These are phyloP conservation scores for Celoporthe dispersa DNA, from an alignment of 2,329 filamentous ascomycete genomes.

Conservation along the genomic window DNA sequence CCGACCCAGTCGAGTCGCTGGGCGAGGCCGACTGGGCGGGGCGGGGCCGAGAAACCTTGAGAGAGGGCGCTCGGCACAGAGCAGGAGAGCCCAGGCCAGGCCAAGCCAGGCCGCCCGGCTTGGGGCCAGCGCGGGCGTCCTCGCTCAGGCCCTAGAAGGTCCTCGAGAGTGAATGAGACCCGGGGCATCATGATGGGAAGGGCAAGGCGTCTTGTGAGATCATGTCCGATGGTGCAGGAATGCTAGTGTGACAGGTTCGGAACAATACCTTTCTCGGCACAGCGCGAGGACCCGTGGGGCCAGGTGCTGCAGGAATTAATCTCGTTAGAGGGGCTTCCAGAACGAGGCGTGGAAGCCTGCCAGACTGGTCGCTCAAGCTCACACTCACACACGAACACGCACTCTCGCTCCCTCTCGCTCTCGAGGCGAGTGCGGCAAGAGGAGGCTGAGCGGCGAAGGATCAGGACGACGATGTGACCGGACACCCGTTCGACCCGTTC, in stretches of 20 bases:
- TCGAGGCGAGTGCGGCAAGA: conserved; percentile 8
- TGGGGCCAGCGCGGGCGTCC: not conserved
- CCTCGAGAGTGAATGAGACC: not conserved
- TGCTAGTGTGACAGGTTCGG: conserved; percentile 21
- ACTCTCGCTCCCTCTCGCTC: not conserved
- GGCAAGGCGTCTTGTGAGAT: conserved; percentile 12
- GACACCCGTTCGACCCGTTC: not conserved
- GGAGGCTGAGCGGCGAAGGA: conserved; percentile 14
- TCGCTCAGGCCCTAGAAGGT: not conserved
- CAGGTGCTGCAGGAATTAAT: conserved; percentile 22
- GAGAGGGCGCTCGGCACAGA: not conserved
- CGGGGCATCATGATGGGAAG: conserved; percentile 8
- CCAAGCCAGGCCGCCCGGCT: not conserved
- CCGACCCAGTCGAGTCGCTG: not conserved
- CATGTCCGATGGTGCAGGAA: conserved; percentile 13
- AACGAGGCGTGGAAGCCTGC: conserved; percentile 25
- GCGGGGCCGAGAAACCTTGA: not conserved
- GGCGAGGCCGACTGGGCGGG: not conserved
- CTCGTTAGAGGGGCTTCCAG: conserved; percentile 25
- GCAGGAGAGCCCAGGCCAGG: not conserved
- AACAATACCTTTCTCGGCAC: conserved; percentile 28
- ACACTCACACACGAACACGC: not conserved
- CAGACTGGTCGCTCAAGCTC: conserved; percentile 10
- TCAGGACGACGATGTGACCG: conserved; percentile 13
- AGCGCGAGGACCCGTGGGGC: conserved; percentile 24